Percentiles rank a stretch among this genome's conserved stretches.
Evolutionary conservation across 768 basidiomycete genomes (phyloP).

Genomic region (Kwoniella dejecticola): DNA sequence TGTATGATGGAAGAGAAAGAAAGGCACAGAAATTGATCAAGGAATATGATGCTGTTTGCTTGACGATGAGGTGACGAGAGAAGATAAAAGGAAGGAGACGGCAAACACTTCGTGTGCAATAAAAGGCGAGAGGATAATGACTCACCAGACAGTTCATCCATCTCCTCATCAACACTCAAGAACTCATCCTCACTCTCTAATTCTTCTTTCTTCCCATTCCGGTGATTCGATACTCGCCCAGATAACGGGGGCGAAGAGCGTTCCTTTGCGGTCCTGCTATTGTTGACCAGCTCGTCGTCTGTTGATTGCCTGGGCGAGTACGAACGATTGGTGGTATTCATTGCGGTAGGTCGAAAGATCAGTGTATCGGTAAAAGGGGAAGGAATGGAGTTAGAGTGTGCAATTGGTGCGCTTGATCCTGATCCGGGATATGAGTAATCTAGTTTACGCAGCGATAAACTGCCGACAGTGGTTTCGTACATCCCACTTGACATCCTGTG

Average conservation of each 20-base stretch:
- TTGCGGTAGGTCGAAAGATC: not conserved
- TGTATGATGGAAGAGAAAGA: not conserved
- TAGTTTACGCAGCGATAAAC: slow-evolving; percentile 1
- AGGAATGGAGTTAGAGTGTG: not conserved
- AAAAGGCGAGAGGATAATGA: too few relatives aligned
- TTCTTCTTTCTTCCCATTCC: slow-evolving; percentile 3
- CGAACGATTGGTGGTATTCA: not conserved
- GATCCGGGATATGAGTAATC: slow-evolving; percentile 16
- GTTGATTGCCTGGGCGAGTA: not conserved
- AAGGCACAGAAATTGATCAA: not conserved
- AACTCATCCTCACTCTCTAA: slow-evolving; percentile 16
- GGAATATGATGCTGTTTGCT: not conserved
- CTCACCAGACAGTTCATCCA: slow-evolving; percentile 49
- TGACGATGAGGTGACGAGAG: not conserved
- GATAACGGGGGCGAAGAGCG: not conserved
- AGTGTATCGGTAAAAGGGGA: slow-evolving; percentile 9
- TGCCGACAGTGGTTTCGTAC: slow-evolving; percentile 23
- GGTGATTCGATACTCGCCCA: not conserved
- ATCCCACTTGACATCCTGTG: slow-evolving; percentile 13
- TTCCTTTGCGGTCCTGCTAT: not conserved
- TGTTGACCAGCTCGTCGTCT: not conserved
- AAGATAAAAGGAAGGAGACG: too few relatives aligned
- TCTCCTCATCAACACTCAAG: slow-evolving; percentile 31
- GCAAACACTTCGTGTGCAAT: too few relatives aligned
- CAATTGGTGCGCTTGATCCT: too few relatives aligned